phyloP scores from a whole-genome alignment of 2,329 filamentous ascomycete species.

The Chaetomiaceae sp. region DNA sequence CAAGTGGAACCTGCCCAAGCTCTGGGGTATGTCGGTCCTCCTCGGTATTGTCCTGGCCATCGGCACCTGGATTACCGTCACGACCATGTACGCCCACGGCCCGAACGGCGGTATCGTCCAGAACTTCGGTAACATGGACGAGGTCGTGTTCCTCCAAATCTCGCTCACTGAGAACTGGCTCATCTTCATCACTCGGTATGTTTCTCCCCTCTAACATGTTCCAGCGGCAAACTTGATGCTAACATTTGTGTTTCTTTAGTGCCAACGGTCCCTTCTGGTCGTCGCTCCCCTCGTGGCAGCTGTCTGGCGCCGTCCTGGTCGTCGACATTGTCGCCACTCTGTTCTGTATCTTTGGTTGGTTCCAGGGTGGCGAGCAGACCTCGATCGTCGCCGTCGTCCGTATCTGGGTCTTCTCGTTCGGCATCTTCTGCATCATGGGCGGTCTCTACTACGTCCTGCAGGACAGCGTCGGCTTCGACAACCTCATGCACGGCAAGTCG shows the following conservation, averaged over 20 bases:
- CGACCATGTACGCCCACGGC: constrained; percentile 68
- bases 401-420: constrained; percentile 89
- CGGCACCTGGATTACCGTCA: constrained; percentile 85
- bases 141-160: constrained; percentile 84
- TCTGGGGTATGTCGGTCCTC: constrained; percentile 87
- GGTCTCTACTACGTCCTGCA: constrained; percentile 75
- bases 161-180: constrained; percentile 92
- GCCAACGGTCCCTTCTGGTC: constrained; percentile 92
- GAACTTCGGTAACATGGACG: constrained; percentile 78
- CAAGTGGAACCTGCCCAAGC: constrained; percentile 92
- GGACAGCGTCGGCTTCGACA: constrained; percentile 77
- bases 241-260: constrained; percentile 34
- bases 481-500: constrained; percentile 88
- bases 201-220: neutral
- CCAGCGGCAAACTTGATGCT: neutral
- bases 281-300: constrained; percentile 81
- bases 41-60: constrained; percentile 76
- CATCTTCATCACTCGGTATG: constrained; percentile 77
- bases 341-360: constrained; percentile 84
- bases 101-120: constrained; percentile 79
- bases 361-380: constrained; percentile 62
- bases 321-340: constrained; percentile 82
- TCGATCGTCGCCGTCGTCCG: constrained; percentile 80
- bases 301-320: constrained; percentile 69
- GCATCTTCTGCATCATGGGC: constrained; percentile 61